These are phyloP conservation scores for Papiliotrema laurentii DNA, from an alignment of 1,284 basidiomycete genomes.

Conservation along the genomic window DNA sequence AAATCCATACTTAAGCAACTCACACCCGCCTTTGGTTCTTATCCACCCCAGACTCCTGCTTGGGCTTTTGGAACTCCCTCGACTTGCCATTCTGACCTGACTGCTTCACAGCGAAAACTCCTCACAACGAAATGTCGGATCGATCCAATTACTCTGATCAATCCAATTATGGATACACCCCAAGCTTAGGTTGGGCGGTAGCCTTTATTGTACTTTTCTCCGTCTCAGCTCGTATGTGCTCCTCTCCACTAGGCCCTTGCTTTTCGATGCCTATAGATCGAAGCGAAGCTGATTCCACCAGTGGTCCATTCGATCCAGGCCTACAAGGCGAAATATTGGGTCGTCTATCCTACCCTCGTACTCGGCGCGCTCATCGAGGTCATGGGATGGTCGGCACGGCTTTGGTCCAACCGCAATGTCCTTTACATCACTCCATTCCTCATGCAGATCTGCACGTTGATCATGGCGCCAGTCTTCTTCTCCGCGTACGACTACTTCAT, in stretches of 20 bases:
- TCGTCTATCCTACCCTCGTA: conserved; percentile 55
- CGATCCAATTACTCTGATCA: neutral
- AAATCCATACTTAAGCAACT: no score
- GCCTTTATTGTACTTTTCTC: conserved; percentile 31
- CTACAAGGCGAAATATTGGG: conserved; percentile 50
- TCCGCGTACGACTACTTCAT: conserved; percentile 39
- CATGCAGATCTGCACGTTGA: conserved; percentile 50
- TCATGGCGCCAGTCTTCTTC: conserved; percentile 47
- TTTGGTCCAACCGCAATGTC: conserved; percentile 30
- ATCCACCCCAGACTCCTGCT: no score
- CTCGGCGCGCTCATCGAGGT: conserved; percentile 56
- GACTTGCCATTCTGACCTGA: no score
- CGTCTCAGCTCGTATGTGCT: conserved; percentile 13
- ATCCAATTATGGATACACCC: conserved; percentile 32
- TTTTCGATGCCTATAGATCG: neutral
- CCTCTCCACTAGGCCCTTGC: neutral
- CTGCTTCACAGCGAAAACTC: neutral
- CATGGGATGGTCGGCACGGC: conserved; percentile 41
- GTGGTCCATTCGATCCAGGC: conserved; percentile 53
- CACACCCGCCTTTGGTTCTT: no score
- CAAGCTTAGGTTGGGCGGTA: conserved; percentile 11
- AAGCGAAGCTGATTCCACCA: conserved; percentile 14
- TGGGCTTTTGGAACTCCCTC: no score
- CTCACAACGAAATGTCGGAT: conserved; percentile 1
- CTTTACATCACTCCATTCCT: conserved; percentile 37